Evolutionary conservation across 768 basidiomycete genomes (phyloP).

Genomic region (Fistulinella prunicolor): DNA sequence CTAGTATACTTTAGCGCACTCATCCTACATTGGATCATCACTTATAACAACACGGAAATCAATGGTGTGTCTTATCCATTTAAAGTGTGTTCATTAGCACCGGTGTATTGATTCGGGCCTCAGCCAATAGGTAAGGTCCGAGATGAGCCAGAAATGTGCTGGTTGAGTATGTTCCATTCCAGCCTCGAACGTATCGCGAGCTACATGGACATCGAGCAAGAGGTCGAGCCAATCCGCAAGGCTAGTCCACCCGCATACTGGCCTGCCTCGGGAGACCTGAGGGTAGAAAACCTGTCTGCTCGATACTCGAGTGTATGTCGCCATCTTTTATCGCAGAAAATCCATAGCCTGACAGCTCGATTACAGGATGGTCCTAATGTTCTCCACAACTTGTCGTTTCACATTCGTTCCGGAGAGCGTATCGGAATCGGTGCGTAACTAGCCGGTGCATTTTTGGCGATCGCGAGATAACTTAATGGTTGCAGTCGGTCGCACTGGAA

Average conservation of each 20-base stretch:
- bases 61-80: background rate
- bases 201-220: conserved; percentile 48
- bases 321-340: background rate
- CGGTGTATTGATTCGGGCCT: conserved; percentile 2
- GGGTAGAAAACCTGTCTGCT: conserved; percentile 53
- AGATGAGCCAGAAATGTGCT: background rate
- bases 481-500: conserved; percentile 10
- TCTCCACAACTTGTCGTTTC: conserved; percentile 5
- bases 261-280: conserved; percentile 57
- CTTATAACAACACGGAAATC: conserved; percentile 16
- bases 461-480: background rate
- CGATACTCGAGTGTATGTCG: conserved; percentile 40
- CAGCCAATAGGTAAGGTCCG: conserved; percentile 22
- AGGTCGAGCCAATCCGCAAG: conserved; percentile 48
- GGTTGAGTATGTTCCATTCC: background rate
- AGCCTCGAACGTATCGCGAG: conserved; percentile 38
- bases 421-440: conserved; percentile 10
- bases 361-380: conserved; percentile 1
- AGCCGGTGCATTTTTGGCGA: background rate
- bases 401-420: conserved; percentile 6
- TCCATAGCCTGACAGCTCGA: background rate
- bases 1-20: conserved; percentile 2
- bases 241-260: conserved; percentile 59
- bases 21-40: conserved; percentile 24
- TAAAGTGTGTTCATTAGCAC: background rate